Percentiles rank a stretch among this genome's conserved stretches.
Evolutionary conservation across 1,284 basidiomycete genomes (phyloP).

Genomic region (Boletellus sp.): DNA sequence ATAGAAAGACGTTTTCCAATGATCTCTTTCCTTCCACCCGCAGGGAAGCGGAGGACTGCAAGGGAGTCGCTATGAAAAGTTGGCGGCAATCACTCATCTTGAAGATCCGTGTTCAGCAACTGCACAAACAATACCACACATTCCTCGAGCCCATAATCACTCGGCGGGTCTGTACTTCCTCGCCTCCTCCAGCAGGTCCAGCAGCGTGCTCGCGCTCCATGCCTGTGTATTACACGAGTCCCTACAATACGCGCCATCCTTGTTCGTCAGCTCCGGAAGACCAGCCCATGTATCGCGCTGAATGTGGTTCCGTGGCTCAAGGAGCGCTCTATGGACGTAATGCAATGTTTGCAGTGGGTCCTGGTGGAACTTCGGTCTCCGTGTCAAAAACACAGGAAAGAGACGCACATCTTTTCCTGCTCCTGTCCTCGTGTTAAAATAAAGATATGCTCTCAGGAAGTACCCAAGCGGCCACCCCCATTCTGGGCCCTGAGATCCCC

Average conservation of each 20-base stretch:
- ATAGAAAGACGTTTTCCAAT: slow-evolving; percentile 37
- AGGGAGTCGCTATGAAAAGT: slow-evolving; percentile 10
- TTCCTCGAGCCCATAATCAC: not conserved
- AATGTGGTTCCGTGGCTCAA: slow-evolving; percentile 71
- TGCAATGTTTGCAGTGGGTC: slow-evolving; percentile 74
- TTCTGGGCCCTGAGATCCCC: slow-evolving; percentile 63
- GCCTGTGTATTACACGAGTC: slow-evolving; percentile 93
- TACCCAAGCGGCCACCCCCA: slow-evolving; percentile 96
- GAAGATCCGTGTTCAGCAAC: slow-evolving; percentile 5
- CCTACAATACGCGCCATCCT: slow-evolving; percentile 72
- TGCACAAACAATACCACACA: slow-evolving; percentile 27
- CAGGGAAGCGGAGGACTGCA: slow-evolving; percentile 14
- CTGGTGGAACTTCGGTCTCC: slow-evolving; percentile 34
- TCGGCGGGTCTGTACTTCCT: slow-evolving; percentile 29
- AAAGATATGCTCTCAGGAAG: slow-evolving; percentile 89
- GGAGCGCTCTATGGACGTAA: slow-evolving; percentile 70
- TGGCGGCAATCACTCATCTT: slow-evolving; percentile 12
- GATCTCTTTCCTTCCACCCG: slow-evolving; percentile 18
- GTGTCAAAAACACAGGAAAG: not conserved
- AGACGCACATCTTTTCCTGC: slow-evolving; percentile 61
- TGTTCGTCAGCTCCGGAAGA: slow-evolving; percentile 88
- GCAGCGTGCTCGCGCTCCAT: slow-evolving; percentile 85
- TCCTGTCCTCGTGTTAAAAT: slow-evolving; percentile 71
- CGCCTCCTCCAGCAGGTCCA: slow-evolving; percentile 82
- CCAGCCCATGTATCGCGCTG: slow-evolving; percentile 84